phyloP scores from a whole-genome alignment of 495 filamentous ascomycete genomes.

The Podospora tetraspora region DNA sequence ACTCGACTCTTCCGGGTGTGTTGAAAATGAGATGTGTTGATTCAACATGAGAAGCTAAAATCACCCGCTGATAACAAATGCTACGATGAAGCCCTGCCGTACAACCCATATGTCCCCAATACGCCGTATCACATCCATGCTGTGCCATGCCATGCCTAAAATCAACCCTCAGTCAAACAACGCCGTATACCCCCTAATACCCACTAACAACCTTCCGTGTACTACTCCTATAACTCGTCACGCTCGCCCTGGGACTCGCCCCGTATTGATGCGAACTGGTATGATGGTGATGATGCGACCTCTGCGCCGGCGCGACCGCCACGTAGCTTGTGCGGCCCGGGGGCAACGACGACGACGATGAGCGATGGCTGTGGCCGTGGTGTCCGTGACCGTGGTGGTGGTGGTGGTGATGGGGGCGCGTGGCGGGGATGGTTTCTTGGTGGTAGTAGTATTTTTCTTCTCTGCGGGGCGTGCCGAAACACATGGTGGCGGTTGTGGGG shows the following conservation, averaged over 20 bases:
- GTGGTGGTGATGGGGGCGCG: slow-evolving; percentile 29
- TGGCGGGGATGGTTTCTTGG: slow-evolving; percentile 42
- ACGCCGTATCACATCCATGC: background rate
- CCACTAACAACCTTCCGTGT: slow-evolving; percentile 6
- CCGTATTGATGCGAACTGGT: background rate
- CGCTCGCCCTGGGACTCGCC: slow-evolving; percentile 32
- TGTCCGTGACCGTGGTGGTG: slow-evolving; percentile 27
- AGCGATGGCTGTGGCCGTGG: slow-evolving; percentile 3
- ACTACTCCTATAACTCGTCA: slow-evolving; percentile 25
- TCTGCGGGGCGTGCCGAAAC: slow-evolving; percentile 27
- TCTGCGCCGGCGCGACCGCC: background rate
- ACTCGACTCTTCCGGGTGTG: background rate
- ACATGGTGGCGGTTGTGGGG: slow-evolving; percentile 30
- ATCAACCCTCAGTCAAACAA: background rate
- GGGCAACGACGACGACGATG: background rate
- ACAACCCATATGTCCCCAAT: background rate
- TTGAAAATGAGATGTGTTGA: background rate
- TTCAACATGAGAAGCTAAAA: background rate
- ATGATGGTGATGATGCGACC: slow-evolving; percentile 1
- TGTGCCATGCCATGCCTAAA: background rate
- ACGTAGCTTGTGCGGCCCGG: slow-evolving; percentile 6
- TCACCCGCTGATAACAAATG: background rate
- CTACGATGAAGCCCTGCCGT: background rate
- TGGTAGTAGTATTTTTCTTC: slow-evolving; percentile 45
- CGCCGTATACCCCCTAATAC: background rate